phyloP scores from a whole-genome alignment of 306 rosid genomes.

The Ammopiptanthus mongolicus region DNA sequence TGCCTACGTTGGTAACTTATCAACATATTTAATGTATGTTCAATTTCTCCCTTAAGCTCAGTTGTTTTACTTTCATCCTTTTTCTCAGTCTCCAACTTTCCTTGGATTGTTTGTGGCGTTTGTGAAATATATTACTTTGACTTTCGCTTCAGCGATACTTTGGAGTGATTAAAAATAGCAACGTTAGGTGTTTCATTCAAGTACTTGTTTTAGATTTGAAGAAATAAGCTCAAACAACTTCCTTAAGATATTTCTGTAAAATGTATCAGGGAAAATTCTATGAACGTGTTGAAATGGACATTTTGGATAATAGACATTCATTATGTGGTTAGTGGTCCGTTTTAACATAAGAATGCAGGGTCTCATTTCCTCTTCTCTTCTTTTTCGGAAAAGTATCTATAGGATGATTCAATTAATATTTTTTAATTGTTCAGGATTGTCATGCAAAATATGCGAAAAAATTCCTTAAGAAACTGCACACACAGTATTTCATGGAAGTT shows the following conservation, averaged over 20 bases:
- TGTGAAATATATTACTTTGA: background rate
- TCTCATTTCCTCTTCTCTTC: background rate
- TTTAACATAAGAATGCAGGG: background rate
- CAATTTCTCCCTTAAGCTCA: background rate
- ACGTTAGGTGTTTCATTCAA: background rate
- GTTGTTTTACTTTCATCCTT: background rate
- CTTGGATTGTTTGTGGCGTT: background rate
- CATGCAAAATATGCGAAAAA: background rate
- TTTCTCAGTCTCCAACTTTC: background rate
- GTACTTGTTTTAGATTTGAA: conserved; percentile 2
- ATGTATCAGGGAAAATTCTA: background rate
- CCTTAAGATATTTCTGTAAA: background rate
- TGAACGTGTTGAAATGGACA: background rate
- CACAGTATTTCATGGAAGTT: background rate
- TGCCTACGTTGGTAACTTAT: background rate
- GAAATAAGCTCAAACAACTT: background rate
- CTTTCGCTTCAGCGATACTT: background rate
- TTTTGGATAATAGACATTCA: background rate
- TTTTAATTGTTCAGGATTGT: background rate
- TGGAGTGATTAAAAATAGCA: background rate
- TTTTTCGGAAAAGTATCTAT: background rate
- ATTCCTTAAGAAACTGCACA: background rate
- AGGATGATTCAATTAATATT: background rate
- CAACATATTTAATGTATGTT: background rate
- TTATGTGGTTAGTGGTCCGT: background rate